These are phyloP conservation scores for Alternaria angustiovoidea DNA, from an alignment of 2,329 filamentous ascomycete species.

Conservation along the genomic window DNA sequence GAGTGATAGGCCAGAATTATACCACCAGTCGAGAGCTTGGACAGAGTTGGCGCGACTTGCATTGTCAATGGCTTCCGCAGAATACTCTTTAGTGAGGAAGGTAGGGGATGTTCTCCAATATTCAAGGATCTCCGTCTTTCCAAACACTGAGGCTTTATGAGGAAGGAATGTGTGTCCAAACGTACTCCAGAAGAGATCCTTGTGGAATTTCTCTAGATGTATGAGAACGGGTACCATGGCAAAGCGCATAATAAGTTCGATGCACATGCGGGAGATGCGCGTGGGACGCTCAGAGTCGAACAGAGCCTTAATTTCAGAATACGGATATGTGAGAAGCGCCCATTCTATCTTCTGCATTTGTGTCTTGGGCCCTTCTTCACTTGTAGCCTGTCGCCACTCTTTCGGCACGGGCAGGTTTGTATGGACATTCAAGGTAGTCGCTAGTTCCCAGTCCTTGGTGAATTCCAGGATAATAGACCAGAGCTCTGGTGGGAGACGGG, in stretches of 20 bases:
- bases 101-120: conserved; percentile 89
- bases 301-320: conserved; percentile 75
- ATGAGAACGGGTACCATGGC: conserved; percentile 80
- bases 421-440: conserved; percentile 80
- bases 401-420: conserved; percentile 76
- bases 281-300: conserved; percentile 74
- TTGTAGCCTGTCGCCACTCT: conserved; percentile 73
- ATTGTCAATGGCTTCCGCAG: conserved; percentile 82
- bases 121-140: conserved; percentile 81
- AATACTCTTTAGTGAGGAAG: conserved; percentile 87
- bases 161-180: conserved; percentile 83
- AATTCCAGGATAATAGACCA: conserved; percentile 89
- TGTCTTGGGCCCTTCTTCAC: conserved; percentile 71
- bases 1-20: conserved; percentile 77
- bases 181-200: conserved; percentile 84
- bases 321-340: conserved; percentile 77
- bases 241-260: conserved; percentile 92
- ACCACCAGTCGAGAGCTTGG: conserved; percentile 91
- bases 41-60: conserved; percentile 87
- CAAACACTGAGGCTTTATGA: conserved; percentile 89
- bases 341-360: conserved; percentile 85
- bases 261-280: conserved; percentile 80
- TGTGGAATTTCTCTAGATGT: conserved; percentile 71
- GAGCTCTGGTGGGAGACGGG: conserved; percentile 77
- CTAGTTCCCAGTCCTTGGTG: conserved; percentile 89